Conservation (phyloP, 352 stramenopile species). For the Elongisporangium prolatum region DNA sequence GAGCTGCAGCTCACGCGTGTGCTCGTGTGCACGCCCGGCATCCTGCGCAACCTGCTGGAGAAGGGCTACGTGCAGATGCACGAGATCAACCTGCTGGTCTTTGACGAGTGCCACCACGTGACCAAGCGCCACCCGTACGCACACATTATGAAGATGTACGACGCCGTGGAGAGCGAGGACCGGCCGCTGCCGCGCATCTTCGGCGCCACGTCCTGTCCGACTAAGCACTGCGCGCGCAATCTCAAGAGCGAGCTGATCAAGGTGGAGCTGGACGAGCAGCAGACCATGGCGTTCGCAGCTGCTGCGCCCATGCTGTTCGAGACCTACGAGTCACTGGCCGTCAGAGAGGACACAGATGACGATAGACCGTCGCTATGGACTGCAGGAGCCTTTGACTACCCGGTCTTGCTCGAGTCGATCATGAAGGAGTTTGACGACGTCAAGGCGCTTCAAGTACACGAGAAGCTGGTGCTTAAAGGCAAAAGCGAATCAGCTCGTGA, state of each 20-base stretch:
- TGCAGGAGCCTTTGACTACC: background rate
- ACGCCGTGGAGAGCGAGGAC: conserved; percentile 6
- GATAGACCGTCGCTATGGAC: background rate
- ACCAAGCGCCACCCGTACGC: conserved; percentile 88
- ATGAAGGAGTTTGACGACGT: conserved; percentile 38
- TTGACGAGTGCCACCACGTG: conserved; percentile 90
- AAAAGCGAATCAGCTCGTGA: conserved; percentile 33
- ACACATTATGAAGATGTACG: conserved; percentile 84
- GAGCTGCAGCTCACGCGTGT: conserved; percentile 60
- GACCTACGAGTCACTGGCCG: conserved; percentile 38
- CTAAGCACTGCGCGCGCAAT: conserved; percentile 63
- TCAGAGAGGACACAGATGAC: conserved; percentile 2
- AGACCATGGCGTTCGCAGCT: conserved; percentile 59
- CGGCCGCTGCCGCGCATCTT: conserved; percentile 70
- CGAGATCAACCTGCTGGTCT: conserved; percentile 82
- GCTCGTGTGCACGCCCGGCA: conserved; percentile 85
- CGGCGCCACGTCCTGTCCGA: conserved; percentile 77
- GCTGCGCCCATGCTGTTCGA: conserved; percentile 62
- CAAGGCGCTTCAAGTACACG: conserved; percentile 40
- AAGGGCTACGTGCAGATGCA: conserved; percentile 79
- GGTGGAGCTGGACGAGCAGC: conserved; percentile 50
- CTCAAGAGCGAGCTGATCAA: conserved; percentile 69
- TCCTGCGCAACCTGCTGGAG: conserved; percentile 78
- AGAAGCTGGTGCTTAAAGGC: conserved; percentile 48
- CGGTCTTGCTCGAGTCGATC: conserved; percentile 25